Conservation (phyloP, 208 protist genomes). For the Acanthamoeba royreba region DNA sequence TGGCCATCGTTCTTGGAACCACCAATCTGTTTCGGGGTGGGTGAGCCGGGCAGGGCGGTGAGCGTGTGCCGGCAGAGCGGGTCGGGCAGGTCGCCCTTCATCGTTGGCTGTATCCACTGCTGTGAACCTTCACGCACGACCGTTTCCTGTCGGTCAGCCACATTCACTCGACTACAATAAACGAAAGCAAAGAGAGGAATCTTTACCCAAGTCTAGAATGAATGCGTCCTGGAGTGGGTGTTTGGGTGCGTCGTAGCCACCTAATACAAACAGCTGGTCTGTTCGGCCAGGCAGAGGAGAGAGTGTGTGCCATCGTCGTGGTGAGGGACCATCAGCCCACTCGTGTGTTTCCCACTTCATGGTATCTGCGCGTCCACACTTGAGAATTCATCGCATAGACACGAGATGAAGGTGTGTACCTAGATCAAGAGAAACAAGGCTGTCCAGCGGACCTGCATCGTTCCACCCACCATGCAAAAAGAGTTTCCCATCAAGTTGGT, state of each 20-base stretch:
- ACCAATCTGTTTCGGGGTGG: conserved; percentile 1
- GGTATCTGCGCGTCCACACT: not conserved
- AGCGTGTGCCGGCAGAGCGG: not conserved
- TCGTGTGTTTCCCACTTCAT: not conserved
- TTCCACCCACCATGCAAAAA: conserved; percentile 29
- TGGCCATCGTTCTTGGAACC: not conserved
- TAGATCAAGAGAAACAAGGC: not conserved
- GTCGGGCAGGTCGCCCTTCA: not conserved
- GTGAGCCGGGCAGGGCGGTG: not conserved
- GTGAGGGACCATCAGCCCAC: not conserved
- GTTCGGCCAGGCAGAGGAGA: not conserved
- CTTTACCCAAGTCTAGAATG: not conserved
- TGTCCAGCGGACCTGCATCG: not conserved
- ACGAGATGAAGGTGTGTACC: not conserved
- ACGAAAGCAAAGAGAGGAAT: not conserved
- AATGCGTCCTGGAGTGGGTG: not conserved
- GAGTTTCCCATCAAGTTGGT: not conserved
- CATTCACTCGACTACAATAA: not conserved
- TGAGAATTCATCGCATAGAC: not conserved
- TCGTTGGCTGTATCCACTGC: not conserved
- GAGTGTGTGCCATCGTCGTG: not conserved
- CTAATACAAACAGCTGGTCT: not conserved
- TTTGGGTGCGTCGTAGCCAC: not conserved
- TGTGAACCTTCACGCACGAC: not conserved
- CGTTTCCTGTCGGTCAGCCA: not conserved